Evolutionary conservation across 2,329 filamentous ascomycete species (phyloP), one percentile per base, ranked within the genome.

Genomic region (Hortaea sp.): DNA sequence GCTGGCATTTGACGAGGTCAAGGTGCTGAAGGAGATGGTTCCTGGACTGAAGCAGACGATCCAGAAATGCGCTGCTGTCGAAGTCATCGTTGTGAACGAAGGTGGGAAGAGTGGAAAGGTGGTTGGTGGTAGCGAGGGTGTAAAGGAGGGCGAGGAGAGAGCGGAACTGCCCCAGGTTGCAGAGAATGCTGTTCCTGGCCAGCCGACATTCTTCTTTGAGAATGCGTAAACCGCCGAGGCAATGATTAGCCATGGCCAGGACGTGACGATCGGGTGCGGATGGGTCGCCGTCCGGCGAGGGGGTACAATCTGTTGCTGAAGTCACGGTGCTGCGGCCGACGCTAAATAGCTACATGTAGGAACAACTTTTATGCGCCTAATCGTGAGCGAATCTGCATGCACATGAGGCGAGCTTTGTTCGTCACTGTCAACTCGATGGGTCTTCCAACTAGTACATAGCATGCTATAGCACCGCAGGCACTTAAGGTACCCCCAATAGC

Each of bases 1-100:
- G 68, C 73, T 98, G 51, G 76, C 79, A 1, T 98, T 97, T 65
- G 83, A 95, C 58, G 92, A 98, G 73, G 73, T 81, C 41, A 74
- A 77, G 49, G 84, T 83, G 31, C 73, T 97, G 47, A 66, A 72
- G 45, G 81, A 88, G 59, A 95, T 95, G 83, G 73, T 88, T 3
- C 76, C 81, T 1, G 83, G 82, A 13, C 70, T 98, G 59, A 87
- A 84, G 75, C 82, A 84, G 66, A 84, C 82, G 12, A 81, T 83
- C 1, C 81, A 82, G 29, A 72, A 72, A 60, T 81, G 84, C 55
- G 79, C 76, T 54, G 77, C 75, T 32, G 77, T 94, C 13, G 83
- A 87, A 53, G 73, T 95, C 53, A 69, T 94, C 39, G 69, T 73
- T 6, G 81, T 94, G 2, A 74, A 81, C 30, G 85, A 85, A 61